Conservation (phyloP, 2,329 filamentous ascomycete species). For the Claviceps digitariae region DNA sequence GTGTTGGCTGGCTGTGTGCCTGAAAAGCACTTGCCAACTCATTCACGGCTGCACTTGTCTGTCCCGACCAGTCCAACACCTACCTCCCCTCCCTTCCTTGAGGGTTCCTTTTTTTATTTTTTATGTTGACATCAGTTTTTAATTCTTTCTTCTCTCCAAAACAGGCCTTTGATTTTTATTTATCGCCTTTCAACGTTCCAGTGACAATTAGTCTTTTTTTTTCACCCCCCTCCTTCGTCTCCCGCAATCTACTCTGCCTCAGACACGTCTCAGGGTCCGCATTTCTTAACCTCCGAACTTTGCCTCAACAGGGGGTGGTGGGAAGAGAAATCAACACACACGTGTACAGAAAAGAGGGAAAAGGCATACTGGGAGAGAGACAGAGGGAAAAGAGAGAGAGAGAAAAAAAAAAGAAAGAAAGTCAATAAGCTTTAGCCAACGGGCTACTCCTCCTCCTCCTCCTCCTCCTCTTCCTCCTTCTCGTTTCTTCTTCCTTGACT, state of each 20-base stretch:
- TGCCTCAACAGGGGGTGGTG: background rate
- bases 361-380: background rate
- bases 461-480: background rate
- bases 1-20: background rate
- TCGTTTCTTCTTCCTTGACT: background rate
- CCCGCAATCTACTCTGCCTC: constrained; percentile 4
- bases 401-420: background rate
- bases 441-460: background rate
- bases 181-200: background rate
- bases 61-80: background rate
- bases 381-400: no score
- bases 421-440: background rate
- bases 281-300: constrained; percentile 3
- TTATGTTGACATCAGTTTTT: background rate
- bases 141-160: background rate
- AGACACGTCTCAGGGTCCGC: constrained; percentile 7
- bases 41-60: constrained; percentile 1
- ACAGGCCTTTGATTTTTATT: background rate
- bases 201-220: background rate
- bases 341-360: background rate
- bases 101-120: background rate
- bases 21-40: background rate
- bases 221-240: background rate
- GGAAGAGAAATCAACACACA: background rate
- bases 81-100: background rate